Conservation (phyloP, 1,284 basidiomycete species). For the Athelia sp. region DNA sequence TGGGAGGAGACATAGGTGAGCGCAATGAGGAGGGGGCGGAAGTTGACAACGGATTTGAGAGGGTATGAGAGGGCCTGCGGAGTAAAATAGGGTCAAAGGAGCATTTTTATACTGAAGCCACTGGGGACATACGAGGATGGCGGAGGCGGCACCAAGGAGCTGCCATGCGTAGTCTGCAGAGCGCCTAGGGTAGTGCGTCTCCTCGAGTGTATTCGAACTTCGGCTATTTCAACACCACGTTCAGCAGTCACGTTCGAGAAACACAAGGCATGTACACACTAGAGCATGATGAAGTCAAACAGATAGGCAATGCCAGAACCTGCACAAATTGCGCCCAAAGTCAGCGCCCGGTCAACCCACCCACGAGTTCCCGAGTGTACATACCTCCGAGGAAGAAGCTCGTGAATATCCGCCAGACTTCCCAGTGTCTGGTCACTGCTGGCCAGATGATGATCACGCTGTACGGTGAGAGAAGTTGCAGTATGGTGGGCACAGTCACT, state of each 20-base stretch:
- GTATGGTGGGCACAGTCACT: constrained; percentile 58
- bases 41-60: constrained; percentile 51
- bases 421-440: constrained; percentile 38
- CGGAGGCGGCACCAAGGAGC: constrained; percentile 47
- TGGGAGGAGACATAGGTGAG: constrained; percentile 65
- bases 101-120: not conserved
- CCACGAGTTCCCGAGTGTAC: constrained; percentile 17
- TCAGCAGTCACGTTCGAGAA: not conserved
- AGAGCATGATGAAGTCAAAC: constrained; percentile 76
- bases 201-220: constrained; percentile 60
- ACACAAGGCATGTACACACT: constrained; percentile 39
- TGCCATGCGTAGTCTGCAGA: constrained; percentile 77
- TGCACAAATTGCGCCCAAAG: constrained; percentile 18
- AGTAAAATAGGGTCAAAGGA: constrained; percentile 14
- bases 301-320: constrained; percentile 58
- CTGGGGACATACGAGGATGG: constrained; percentile 55
- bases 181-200: constrained; percentile 47
- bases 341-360: not conserved
- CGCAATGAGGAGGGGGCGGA: constrained; percentile 63
- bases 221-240: constrained; percentile 36
- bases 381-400: constrained; percentile 76
- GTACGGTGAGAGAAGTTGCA: constrained; percentile 53
- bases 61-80: constrained; percentile 59
- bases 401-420: constrained; percentile 77
- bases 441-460: constrained; percentile 52